Evolutionary conservation across 352 stramenopile genomes (phyloP), one percentile per base, ranked within the genome.

Genomic region (Phytophthora cryptogea): DNA sequence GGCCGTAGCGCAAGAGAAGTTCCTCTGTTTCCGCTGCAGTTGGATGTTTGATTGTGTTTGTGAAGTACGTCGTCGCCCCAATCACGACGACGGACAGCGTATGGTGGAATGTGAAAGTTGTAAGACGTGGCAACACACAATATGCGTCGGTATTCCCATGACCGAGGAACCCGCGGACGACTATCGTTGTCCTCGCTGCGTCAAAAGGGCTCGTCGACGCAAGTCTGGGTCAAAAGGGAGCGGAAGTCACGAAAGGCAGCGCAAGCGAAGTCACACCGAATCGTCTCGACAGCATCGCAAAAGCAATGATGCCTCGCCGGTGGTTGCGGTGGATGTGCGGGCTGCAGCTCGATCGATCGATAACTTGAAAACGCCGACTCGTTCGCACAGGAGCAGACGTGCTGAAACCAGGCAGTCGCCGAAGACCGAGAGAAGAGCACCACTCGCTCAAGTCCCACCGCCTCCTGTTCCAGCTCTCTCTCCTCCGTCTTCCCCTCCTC

Each of bases 51-150:
- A 88, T 28, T 92, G 83, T 48, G 62, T 73, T 17, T 93, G 84
- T 57, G 75, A 74, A 7, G 42, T 89, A 31, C 73, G 78, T 44
- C 51, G 54, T 6, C 63, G 40, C 47, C 72, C 69, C 30, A 91
- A 93, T 46, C 84, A 87, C 43, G 80, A 93, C 40, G 84, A 93
- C 50, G 69, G 73, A 8, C 61, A 68, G 20, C 78, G 72, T 23
- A 93, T 93, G 84, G 71, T 93, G 9, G 73, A 91, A 54, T 92
- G 83, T 36, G 80, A 86, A 20, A 72, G 52, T 27, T 92, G 83
- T 54, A 69, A 83, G 39, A 86, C 71, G 5, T 95, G 86, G 86
- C 77, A 90, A 45, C 86, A 95, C 45, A 90, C 83, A 0, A 35
- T 62, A 26, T 95, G 86, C 45, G 80, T 75, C 3, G 70, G 73